Conservation (phyloP, 179 eudicot genomes). For the Heliamphora pulchella region DNA sequence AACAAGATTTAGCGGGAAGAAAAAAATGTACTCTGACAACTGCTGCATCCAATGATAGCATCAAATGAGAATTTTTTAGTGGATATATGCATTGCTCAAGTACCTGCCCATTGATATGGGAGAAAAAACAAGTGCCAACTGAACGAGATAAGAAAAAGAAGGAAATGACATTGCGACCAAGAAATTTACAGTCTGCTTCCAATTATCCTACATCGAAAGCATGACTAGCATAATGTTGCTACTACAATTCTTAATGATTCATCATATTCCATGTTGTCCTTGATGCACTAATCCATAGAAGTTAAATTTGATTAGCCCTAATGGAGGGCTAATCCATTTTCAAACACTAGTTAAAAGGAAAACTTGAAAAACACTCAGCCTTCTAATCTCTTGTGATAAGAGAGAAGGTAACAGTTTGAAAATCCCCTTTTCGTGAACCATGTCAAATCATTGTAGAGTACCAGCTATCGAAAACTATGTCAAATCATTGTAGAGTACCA, state of each 20-base stretch:
- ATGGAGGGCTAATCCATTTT: not conserved
- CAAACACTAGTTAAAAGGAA: not conserved
- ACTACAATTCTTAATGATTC: not conserved
- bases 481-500: not conserved
- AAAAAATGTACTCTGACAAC: not conserved
- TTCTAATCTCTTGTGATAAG: not conserved
- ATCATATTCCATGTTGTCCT: not conserved
- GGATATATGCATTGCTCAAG: not conserved
- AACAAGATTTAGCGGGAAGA: not conserved
- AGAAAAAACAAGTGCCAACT: not conserved
- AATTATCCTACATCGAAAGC: constrained; percentile 3
- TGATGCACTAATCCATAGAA: not conserved
- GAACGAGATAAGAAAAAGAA: not conserved
- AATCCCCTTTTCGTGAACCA: not conserved
- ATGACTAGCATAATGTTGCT: not conserved
- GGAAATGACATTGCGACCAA: not conserved
- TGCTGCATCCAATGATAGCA: not conserved
- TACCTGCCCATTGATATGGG: not conserved
- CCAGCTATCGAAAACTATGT: not conserved
- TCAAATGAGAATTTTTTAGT: not conserved
- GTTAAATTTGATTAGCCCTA: not conserved
- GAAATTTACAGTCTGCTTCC: not conserved
- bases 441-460: not conserved
- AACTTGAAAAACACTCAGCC: not conserved
- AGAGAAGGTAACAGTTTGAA: not conserved